phyloP scores from a whole-genome alignment of 495 filamentous ascomycete species.

The Penicillium manginii region DNA sequence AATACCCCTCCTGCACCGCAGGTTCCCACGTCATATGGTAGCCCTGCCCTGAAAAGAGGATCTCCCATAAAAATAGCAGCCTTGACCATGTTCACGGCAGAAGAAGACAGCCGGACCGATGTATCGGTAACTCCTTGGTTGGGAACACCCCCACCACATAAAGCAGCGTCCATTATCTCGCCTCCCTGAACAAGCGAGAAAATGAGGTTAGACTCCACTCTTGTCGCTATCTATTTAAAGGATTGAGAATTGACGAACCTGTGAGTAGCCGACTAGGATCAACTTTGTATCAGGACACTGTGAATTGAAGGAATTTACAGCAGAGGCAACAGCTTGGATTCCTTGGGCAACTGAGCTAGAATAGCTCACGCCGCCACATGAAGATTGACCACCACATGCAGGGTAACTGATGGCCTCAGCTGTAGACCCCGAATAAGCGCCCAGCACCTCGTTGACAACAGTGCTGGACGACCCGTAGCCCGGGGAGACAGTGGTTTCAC shows the following conservation, averaged over 20 bases:
- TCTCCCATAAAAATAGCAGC: slow-evolving; percentile 68
- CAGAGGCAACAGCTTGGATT: slow-evolving; percentile 54
- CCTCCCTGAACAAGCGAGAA: too few species aligned
- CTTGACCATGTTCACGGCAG: slow-evolving; percentile 55
- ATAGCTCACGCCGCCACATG: slow-evolving; percentile 56
- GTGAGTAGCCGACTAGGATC: slow-evolving; percentile 65
- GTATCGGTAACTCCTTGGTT: slow-evolving; percentile 53
- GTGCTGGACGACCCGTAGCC: slow-evolving; percentile 57
- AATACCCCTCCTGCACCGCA: slow-evolving; percentile 60
- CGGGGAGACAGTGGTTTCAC: slow-evolving; percentile 61
- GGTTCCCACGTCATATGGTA: slow-evolving; percentile 65
- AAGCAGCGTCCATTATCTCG: slow-evolving; percentile 65
- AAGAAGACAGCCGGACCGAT: slow-evolving; percentile 48
- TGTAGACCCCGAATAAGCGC: slow-evolving; percentile 53
- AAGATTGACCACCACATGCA: slow-evolving; percentile 59
- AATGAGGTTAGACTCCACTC: background rate
- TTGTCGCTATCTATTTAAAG: background rate
- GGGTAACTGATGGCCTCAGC: slow-evolving; percentile 61
- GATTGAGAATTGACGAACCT: slow-evolving; percentile 33
- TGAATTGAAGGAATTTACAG: slow-evolving; percentile 57
- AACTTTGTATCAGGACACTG: slow-evolving; percentile 61
- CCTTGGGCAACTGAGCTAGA: slow-evolving; percentile 55
- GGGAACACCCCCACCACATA: slow-evolving; percentile 62
- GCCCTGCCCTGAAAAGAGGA: slow-evolving; percentile 54
- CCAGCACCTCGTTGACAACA: slow-evolving; percentile 53